A percentile compares a stretch with the other conserved stretches of the same genome.
Conservation (phyloP, 2,329 filamentous ascomycete species). For the Myriosclerotinia duriaeana region DNA sequence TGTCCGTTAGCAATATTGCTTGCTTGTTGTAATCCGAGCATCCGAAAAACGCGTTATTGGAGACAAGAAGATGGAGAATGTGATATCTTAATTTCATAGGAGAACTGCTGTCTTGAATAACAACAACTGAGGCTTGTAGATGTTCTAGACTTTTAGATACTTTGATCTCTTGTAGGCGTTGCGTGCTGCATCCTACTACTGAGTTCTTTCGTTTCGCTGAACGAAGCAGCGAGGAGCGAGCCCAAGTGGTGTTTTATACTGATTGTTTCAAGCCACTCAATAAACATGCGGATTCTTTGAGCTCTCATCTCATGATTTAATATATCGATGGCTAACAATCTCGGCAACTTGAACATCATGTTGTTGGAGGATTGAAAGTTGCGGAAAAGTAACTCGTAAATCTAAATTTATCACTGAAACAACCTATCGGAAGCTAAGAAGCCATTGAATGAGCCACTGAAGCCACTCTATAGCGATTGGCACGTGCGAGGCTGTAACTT, state of each 20-base stretch:
- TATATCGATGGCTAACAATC: neutral
- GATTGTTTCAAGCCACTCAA: neutral
- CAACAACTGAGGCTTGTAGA: slow-evolving; percentile 2
- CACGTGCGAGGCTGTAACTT: slow-evolving; percentile 12
- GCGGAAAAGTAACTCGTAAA: neutral
- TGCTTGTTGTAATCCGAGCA: neutral
- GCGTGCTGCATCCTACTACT: neutral
- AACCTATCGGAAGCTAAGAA: neutral
- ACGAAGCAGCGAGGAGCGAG: neutral
- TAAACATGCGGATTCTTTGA: neutral
- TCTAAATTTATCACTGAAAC: neutral
- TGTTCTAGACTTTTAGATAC: neutral
- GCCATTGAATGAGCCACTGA: slow-evolving; percentile 5
- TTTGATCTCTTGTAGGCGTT: neutral
- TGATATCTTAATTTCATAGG: neutral
- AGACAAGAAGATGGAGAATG: neutral
- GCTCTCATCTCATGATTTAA: neutral
- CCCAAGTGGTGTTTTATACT: neutral
- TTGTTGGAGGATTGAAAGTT: neutral
- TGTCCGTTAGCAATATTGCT: neutral
- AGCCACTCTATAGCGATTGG: neutral
- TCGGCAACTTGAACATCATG: neutral
- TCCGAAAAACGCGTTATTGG: neutral
- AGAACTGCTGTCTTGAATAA: neutral
- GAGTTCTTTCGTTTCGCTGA: neutral